These are phyloP conservation scores for Dryadomyces quercivorus DNA, from an alignment of 2,329 filamentous ascomycete species.

Conservation along the genomic window DNA sequence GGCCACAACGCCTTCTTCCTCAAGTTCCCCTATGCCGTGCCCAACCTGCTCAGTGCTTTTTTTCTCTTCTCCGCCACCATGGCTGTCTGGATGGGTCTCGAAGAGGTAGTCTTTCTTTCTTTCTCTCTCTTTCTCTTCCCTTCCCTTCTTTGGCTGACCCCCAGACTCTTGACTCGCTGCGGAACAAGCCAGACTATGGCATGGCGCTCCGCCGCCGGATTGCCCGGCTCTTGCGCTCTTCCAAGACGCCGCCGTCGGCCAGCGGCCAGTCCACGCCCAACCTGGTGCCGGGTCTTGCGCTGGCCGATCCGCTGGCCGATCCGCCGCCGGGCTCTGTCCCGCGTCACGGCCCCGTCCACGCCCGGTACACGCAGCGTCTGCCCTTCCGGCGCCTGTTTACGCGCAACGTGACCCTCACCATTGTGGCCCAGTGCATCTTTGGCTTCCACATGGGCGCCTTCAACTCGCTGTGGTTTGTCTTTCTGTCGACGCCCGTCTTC, in stretches of 20 bases:
- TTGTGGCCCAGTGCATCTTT: constrained; percentile 57
- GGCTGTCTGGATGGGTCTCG: constrained; percentile 35
- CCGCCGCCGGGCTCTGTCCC: background rate
- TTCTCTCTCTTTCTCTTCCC: background rate
- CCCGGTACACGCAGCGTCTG: constrained; percentile 33
- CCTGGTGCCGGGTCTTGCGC: constrained; percentile 18
- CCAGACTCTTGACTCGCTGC: constrained; percentile 33
- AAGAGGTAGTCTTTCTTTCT: constrained; percentile 27
- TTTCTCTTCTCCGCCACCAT: constrained; percentile 32
- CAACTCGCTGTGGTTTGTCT: constrained; percentile 64
- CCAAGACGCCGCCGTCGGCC: background rate
- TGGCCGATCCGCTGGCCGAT: background rate
- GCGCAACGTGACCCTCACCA: constrained; percentile 37
- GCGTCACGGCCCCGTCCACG: constrained; percentile 2
- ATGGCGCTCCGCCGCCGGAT: constrained; percentile 30
- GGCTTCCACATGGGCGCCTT: constrained; percentile 65
- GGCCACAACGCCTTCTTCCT: constrained; percentile 32
- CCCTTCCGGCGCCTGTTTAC: constrained; percentile 44
- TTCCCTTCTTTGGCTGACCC: no score
- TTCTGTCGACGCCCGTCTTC: constrained; percentile 59
- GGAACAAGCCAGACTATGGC: constrained; percentile 29
- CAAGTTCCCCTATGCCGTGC: constrained; percentile 39
- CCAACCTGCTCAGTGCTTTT: constrained; percentile 38
- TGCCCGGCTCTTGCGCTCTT: constrained; percentile 13
- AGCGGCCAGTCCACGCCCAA: background rate